Percentiles rank a stretch among this genome's conserved stretches.
Conservation (phyloP, 2,329 filamentous ascomycete species). For the Metarhizium rileyi region DNA sequence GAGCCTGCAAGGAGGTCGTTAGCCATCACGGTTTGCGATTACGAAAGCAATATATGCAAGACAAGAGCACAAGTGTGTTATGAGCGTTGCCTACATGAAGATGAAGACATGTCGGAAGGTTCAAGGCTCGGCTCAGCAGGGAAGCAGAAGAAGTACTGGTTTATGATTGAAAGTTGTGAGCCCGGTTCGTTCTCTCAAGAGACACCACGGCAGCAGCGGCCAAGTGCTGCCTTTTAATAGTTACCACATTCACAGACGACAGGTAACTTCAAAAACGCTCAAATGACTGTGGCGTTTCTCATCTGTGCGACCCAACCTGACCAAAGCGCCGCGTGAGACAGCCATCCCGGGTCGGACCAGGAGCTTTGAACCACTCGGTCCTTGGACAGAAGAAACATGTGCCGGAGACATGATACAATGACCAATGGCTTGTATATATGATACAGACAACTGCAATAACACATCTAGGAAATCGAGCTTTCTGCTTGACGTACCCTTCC, state of each 20-base stretch:
- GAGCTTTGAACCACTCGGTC: not conserved
- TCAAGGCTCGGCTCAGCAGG: not conserved
- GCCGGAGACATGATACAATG: not conserved
- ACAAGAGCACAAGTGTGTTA: not conserved
- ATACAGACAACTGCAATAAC: not conserved
- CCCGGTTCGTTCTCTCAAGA: not conserved
- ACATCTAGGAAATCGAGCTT: not conserved
- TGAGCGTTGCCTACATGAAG: not conserved
- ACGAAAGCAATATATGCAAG: not conserved
- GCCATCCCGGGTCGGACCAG: not conserved
- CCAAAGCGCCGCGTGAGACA: not conserved
- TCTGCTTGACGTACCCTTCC: constrained; percentile 54
- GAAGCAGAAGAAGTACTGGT: not conserved
- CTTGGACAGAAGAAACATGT: not conserved
- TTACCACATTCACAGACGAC: not conserved
- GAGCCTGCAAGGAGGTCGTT: constrained; percentile 50
- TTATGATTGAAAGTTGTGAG: not conserved
- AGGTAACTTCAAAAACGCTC: not conserved
- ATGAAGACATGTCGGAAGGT: not conserved
- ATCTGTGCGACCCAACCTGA: not conserved
- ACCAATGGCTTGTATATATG: not conserved
- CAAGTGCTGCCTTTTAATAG: not conserved
- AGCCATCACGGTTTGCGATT: not conserved
- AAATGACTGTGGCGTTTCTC: not conserved
- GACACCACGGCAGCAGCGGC: not conserved